phyloP scores from a whole-genome alignment of 768 basidiomycete species.

The Clathrus columnatus region DNA sequence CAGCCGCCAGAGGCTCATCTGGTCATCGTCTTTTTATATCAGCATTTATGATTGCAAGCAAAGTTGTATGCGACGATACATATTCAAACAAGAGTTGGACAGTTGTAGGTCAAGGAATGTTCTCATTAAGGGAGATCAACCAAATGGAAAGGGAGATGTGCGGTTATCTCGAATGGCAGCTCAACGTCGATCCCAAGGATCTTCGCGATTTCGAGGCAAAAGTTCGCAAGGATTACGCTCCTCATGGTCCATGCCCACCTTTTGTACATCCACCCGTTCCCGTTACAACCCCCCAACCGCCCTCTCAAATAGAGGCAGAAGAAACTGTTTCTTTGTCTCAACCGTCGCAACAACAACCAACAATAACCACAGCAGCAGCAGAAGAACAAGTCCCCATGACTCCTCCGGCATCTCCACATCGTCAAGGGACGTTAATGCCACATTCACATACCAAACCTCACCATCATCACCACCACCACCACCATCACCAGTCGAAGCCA shows the following conservation, averaged over 20 bases:
- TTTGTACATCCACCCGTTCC: background rate
- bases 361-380: background rate
- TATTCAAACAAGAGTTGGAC: constrained; percentile 92
- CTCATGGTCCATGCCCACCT: constrained; percentile 8
- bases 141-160: constrained; percentile 97
- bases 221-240: constrained; percentile 26
- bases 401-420: background rate
- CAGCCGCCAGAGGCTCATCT: constrained; percentile 81
- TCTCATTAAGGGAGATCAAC: constrained; percentile 80
- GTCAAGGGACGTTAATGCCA: background rate
- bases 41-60: constrained; percentile 87
- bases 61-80: constrained; percentile 88
- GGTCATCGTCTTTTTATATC: constrained; percentile 88
- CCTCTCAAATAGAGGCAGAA: background rate
- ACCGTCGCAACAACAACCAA: background rate
- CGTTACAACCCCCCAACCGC: background rate
- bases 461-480: background rate
- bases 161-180: constrained; percentile 79
- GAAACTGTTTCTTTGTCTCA: background rate
- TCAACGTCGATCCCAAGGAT: constrained; percentile 28
- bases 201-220: constrained; percentile 25
- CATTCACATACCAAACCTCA: background rate
- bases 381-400: background rate
- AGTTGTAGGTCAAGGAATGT: constrained; percentile 84
- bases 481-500: background rate